phyloP scores from a whole-genome alignment of 2,329 filamentous ascomycete genomes.

The Keithomyces neogunnii region DNA sequence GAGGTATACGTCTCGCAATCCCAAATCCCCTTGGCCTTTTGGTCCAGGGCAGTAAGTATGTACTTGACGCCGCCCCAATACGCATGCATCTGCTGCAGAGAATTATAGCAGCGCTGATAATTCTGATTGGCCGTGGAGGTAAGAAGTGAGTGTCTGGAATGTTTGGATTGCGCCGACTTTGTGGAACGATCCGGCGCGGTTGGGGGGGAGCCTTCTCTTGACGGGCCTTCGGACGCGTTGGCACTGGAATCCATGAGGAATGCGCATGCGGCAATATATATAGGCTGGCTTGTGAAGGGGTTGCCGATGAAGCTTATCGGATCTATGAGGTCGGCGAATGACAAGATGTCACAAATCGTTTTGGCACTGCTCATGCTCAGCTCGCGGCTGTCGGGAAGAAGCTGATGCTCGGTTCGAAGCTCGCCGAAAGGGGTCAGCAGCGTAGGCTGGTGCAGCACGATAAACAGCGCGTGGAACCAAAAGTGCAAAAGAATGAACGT shows the following conservation, averaged over 20 bases:
- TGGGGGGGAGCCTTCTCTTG: constrained; percentile 44
- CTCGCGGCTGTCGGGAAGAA: constrained; percentile 74
- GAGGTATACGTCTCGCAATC: constrained; percentile 60
- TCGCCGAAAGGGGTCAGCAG: constrained; percentile 67
- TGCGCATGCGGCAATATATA: constrained; percentile 84
- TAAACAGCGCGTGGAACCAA: constrained; percentile 83
- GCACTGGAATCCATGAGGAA: constrained; percentile 77
- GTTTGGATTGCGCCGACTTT: constrained; percentile 22
- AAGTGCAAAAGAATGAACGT: constrained; percentile 82
- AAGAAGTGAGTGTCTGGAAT: constrained; percentile 63
- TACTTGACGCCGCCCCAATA: constrained; percentile 87
- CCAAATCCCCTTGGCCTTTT: constrained; percentile 79
- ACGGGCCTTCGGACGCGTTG: constrained; percentile 55
- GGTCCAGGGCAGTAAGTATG: constrained; percentile 76
- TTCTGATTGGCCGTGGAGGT: constrained; percentile 79
- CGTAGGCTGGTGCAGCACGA: constrained; percentile 76
- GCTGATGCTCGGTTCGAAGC: constrained; percentile 52
- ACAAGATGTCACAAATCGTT: constrained; percentile 81
- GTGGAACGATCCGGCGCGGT: constrained; percentile 5
- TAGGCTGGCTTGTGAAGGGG: constrained; percentile 82
- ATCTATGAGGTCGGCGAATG: constrained; percentile 79
- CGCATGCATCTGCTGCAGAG: constrained; percentile 67
- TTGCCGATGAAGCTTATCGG: constrained; percentile 81
- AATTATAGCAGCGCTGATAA: constrained; percentile 80
- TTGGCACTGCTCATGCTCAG: constrained; percentile 82